Conservation (phyloP, 2,329 filamentous ascomycete genomes). For the Lizonia empirigonia region DNA sequence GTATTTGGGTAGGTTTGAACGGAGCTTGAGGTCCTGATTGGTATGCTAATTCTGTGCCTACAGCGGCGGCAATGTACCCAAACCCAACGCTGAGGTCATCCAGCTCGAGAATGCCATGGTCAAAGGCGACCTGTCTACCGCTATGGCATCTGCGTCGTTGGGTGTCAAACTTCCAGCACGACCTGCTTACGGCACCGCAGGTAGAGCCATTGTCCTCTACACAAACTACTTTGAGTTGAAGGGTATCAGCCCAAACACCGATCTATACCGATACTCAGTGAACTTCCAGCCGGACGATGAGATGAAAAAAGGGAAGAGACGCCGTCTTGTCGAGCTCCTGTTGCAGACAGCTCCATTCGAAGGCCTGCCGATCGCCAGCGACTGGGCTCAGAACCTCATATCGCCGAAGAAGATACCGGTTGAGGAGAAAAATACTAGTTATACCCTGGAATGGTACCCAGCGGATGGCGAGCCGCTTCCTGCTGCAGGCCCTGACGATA, state of each 20-base stretch:
- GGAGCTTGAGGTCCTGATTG: background rate
- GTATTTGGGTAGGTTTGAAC: slow-evolving; percentile 33
- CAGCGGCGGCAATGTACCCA: slow-evolving; percentile 40
- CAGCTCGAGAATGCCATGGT: slow-evolving; percentile 41
- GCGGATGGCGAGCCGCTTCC: slow-evolving; percentile 33
- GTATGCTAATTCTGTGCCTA: background rate
- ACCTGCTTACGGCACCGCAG: slow-evolving; percentile 45
- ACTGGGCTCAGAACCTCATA: slow-evolving; percentile 45
- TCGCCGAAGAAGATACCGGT: slow-evolving; percentile 34
- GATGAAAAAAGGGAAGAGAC: slow-evolving; percentile 51
- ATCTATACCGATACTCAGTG: slow-evolving; percentile 38
- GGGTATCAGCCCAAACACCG: slow-evolving; percentile 24
- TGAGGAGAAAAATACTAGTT: background rate
- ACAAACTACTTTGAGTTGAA: slow-evolving; percentile 52
- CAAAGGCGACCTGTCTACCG: slow-evolving; percentile 31
- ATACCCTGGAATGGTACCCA: slow-evolving; percentile 32
- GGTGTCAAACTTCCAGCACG: slow-evolving; percentile 32
- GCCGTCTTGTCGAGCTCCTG: slow-evolving; percentile 56
- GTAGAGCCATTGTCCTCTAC: slow-evolving; percentile 47
- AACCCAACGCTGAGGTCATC: slow-evolving; percentile 38
- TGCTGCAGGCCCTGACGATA: slow-evolving; percentile 19
- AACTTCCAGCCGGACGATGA: slow-evolving; percentile 44
- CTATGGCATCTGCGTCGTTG: slow-evolving; percentile 30
- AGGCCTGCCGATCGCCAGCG: slow-evolving; percentile 43
- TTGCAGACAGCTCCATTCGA: slow-evolving; percentile 41